Evolutionary conservation across 2,329 filamentous ascomycete genomes (phyloP).

Genomic region (Nemania sp.): DNA sequence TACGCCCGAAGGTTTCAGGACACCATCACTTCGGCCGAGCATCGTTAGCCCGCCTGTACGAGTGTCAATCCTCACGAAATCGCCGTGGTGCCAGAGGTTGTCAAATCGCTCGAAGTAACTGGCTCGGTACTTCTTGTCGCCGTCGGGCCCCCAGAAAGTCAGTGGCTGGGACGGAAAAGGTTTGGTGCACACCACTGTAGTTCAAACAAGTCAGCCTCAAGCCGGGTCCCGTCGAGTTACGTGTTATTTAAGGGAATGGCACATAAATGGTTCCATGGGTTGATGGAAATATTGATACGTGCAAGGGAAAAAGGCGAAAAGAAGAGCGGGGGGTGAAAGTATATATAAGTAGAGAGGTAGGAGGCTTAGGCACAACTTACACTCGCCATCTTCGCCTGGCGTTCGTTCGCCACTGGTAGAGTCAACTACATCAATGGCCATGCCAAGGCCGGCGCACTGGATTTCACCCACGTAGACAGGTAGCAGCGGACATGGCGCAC

Average conservation of each 20-base stretch:
- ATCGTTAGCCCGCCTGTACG: conserved; percentile 80
- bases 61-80: conserved; percentile 76
- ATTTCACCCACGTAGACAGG: conserved; percentile 76
- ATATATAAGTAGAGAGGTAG: background rate
- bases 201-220: background rate
- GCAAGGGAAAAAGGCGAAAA: background rate
- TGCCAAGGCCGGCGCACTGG: conserved; percentile 76
- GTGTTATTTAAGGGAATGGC: no score
- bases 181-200: conserved; percentile 71
- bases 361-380: conserved; percentile 11
- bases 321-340: background rate
- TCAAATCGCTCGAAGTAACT: conserved; percentile 89
- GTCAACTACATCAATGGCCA: conserved; percentile 71
- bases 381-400: conserved; percentile 75
- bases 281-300: no score
- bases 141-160: conserved; percentile 78
- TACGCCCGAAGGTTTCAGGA: conserved; percentile 89
- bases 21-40: conserved; percentile 90
- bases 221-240: background rate
- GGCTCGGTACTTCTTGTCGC: conserved; percentile 75
- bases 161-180: conserved; percentile 92
- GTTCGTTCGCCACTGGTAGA: conserved; percentile 59
- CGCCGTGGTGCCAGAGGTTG: conserved; percentile 88
- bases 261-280: no score
- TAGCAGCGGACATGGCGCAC: conserved; percentile 76